phyloP scores from a whole-genome alignment of 1,284 basidiomycete genomes.

The Fomes fomentarius region DNA sequence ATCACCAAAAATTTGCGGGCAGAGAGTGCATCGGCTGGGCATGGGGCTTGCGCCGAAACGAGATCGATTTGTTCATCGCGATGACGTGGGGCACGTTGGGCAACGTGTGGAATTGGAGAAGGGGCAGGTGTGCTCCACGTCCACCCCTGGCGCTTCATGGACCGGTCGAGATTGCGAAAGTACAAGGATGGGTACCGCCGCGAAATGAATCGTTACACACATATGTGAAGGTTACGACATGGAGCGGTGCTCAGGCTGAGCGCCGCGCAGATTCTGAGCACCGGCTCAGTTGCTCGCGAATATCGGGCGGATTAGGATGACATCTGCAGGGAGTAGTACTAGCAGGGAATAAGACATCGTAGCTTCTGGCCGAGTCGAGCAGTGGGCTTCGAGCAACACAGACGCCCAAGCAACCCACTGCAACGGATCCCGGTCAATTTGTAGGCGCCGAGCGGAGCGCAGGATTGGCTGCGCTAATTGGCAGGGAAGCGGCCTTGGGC shows the following conservation, averaged over 20 bases:
- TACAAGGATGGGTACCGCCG: too few relatives aligned
- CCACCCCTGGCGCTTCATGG: neutral
- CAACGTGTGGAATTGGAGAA: neutral
- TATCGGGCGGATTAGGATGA: too few relatives aligned
- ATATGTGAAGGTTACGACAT: slow-evolving; percentile 5
- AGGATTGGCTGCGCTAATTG: neutral
- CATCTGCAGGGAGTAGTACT: slow-evolving; percentile 3
- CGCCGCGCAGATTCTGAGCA: slow-evolving; percentile 6
- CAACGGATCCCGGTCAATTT: too few relatives aligned
- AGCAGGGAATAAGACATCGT: too few relatives aligned
- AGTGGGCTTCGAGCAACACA: too few relatives aligned
- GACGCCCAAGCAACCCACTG: too few relatives aligned
- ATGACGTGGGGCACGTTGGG: neutral
- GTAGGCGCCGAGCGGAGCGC: too few relatives aligned
- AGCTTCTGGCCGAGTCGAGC: too few relatives aligned
- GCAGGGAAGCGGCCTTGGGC: neutral
- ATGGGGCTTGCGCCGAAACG: neutral
- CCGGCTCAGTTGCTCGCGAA: too few relatives aligned
- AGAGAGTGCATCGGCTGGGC: neutral
- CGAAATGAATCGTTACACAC: too few relatives aligned
- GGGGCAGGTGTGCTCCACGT: neutral
- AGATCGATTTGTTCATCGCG: neutral
- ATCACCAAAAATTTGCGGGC: too few relatives aligned
- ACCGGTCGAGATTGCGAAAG: slow-evolving; percentile 1
- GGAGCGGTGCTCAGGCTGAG: neutral